phyloP scores from a whole-genome alignment of 2,329 filamentous ascomycete species.

The Verticillium klebahnii region DNA sequence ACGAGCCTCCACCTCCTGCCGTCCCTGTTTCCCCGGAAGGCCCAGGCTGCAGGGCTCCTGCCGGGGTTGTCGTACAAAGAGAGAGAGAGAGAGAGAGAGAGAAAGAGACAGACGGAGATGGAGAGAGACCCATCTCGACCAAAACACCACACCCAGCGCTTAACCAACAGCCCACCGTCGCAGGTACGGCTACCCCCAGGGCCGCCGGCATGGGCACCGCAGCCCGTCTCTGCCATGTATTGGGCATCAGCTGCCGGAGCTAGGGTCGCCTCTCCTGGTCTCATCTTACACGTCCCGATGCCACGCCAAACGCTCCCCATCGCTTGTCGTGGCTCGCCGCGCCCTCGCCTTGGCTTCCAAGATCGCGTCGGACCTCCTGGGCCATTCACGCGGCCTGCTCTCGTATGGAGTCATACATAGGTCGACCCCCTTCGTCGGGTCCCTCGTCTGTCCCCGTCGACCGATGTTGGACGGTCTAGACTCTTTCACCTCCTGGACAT shows the following conservation, averaged over 20 bases:
- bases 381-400: constrained; percentile 3
- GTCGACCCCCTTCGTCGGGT: constrained; percentile 2
- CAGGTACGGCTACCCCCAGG: constrained; percentile 7
- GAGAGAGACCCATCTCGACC: neutral
- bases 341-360: constrained; percentile 6
- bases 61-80: too few relatives aligned
- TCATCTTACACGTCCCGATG: constrained; percentile 1
- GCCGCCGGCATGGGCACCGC: constrained; percentile 1
- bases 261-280: neutral
- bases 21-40: too few relatives aligned
- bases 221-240: neutral
- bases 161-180: constrained; percentile 6
- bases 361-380: constrained; percentile 3
- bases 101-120: too few relatives aligned
- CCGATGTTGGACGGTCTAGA: neutral
- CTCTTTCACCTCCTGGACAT: neutral
- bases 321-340: neutral
- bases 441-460: neutral
- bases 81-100: too few relatives aligned
- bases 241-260: constrained; percentile 5
- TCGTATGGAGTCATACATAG: constrained; percentile 7
- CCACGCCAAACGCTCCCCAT: neutral
- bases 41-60: too few relatives aligned
- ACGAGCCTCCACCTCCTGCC: neutral
- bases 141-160: constrained; percentile 6